Evolutionary conservation across 768 basidiomycete species (phyloP), one percentile per base, ranked within the genome.

Genomic region (Amanita molliuscula): DNA sequence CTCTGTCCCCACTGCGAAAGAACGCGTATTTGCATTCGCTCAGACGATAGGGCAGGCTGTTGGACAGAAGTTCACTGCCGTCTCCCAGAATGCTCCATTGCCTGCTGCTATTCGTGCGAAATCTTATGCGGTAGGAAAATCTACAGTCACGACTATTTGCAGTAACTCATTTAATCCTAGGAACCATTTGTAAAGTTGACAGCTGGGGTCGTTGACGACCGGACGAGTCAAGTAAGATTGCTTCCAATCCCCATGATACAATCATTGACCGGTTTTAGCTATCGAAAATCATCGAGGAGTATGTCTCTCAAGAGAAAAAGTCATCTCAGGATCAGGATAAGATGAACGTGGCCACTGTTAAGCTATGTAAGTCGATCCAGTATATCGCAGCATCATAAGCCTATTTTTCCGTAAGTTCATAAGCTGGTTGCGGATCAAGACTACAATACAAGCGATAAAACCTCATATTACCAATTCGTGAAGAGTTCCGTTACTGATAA

Each of bases 341-440:
- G 28, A 40, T 58, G 31, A 56, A 54, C 15, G 44, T 25, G 26
- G 42, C 51, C n/a, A 51, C 51, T 8, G 28, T 58, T 10, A 45
- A 53, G 11, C 46, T 58, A 20, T 47, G 57, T 56, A 23, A 44
- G 56, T 47, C 5, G 3, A 23, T 25, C 41, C 46, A 15, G 10
- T 15, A 23, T 25, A 29, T 45, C 28, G n/a, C 10, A 25, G 34
- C n/a, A 20, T 20, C 7, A 4, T 16, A n/a, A 4, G 9, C 18
- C 35, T 10, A 15, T 10, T 18, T 23, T 23, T 23, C 26, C 11
- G 8, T 11, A 8, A 47, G 46, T 47, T 21, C 13, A 47, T 9
- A 47, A 37, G 21, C 20, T 35, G 46, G 16, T 25, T 26, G 6
- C 5, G 1, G 16, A 37, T 6, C 46, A 37, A 47, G 23, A 26